phyloP scores from a whole-genome alignment of 352 stramenopile genomes.

The Phytophthora cactorum region DNA sequence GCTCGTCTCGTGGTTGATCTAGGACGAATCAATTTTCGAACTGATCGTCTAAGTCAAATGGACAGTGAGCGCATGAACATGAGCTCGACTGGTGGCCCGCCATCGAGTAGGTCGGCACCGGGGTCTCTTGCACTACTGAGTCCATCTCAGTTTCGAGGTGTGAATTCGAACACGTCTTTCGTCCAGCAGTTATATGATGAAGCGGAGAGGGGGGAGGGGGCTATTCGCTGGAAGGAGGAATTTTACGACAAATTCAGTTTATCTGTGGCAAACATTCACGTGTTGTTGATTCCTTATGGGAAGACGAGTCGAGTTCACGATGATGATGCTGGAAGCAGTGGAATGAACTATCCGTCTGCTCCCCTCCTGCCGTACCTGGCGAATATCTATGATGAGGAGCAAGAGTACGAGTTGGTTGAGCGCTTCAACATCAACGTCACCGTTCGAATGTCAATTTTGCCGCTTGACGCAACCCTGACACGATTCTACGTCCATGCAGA shows the following conservation, averaged over 20 bases:
- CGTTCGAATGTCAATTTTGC: conserved; percentile 83
- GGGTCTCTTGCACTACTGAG: conserved; percentile 54
- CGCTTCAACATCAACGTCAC: conserved; percentile 90
- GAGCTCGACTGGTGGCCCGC: conserved; percentile 35
- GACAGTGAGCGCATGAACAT: conserved; percentile 57
- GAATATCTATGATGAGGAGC: conserved; percentile 52
- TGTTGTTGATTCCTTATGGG: conserved; percentile 80
- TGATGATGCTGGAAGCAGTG: conserved; percentile 21
- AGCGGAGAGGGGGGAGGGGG: conserved; percentile 80
- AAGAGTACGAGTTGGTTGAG: conserved; percentile 83
- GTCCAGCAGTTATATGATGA: conserved; percentile 89
- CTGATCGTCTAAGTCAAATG: conserved; percentile 80
- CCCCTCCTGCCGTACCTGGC: conserved; percentile 49
- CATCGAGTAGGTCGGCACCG: conserved; percentile 34
- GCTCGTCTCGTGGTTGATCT: conserved; percentile 83
- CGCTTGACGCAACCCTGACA: conserved; percentile 84
- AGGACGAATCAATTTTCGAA: conserved; percentile 85
- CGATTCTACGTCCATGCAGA: conserved; percentile 86
- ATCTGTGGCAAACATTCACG: conserved; percentile 83
- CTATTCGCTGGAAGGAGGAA: conserved; percentile 90
- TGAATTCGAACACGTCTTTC: conserved; percentile 73
- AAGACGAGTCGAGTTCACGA: conserved; percentile 44
- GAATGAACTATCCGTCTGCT: conserved; percentile 43
- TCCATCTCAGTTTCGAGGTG: conserved; percentile 36
- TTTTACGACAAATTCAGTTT: conserved; percentile 93